Conservation (phyloP, 1,139 yeast species). For the Kazachstania sp. region DNA sequence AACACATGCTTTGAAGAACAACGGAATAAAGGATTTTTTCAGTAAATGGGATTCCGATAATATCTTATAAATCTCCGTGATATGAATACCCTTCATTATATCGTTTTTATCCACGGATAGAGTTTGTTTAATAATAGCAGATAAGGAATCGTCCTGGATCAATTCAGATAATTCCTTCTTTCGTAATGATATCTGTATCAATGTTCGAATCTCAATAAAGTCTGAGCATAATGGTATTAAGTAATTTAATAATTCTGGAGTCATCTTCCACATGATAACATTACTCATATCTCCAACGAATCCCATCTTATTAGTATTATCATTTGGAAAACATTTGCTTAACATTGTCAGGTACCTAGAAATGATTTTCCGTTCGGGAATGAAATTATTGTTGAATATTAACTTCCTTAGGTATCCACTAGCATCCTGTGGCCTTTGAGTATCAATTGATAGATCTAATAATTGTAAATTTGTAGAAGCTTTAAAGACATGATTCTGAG, state of each 20-base stretch:
- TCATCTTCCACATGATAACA: conserved; percentile 11
- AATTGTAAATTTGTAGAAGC: background rate
- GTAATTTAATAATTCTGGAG: conserved; percentile 10
- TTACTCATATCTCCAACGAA: conserved; percentile 17
- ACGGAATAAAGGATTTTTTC: background rate
- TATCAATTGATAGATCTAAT: background rate
- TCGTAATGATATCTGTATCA: conserved; percentile 11
- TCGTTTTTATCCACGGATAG: background rate
- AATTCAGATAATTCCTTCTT: background rate
- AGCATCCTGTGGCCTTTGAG: background rate
- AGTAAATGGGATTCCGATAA: conserved; percentile 5
- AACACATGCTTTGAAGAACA: background rate
- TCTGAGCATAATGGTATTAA: conserved; percentile 19
- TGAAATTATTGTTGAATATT: background rate
- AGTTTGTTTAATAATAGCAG: background rate
- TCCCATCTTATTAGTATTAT: conserved; percentile 4
- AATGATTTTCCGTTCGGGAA: background rate
- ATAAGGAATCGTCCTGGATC: background rate
- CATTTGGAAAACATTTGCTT: background rate
- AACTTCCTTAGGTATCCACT: background rate
- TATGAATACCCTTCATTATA: background rate
- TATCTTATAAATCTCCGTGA: background rate
- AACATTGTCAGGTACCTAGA: conserved; percentile 9
- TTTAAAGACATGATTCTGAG: background rate
- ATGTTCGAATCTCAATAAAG: conserved; percentile 13